Base-by-base conservation (phyloP, 1,284 basidiomycete species). In the Fomes fomentarius region DNA sequence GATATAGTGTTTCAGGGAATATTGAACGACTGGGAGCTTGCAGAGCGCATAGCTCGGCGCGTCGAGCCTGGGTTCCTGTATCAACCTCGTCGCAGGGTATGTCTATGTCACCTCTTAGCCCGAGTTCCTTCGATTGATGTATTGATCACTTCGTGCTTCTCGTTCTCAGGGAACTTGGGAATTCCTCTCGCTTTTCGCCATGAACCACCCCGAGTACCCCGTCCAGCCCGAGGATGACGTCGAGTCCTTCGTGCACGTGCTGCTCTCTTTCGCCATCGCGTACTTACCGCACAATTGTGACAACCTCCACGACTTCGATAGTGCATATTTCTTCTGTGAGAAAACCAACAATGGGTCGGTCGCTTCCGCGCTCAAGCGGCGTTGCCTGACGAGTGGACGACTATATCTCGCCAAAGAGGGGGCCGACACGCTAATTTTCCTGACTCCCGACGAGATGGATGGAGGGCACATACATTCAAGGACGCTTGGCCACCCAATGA, bases 11-110 rank as follows among this genome's bases (percentile, higher is more conserved):
- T 33, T 14, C 9, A 21, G 12, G 51, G 51, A 0, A 17, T 57
- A 17, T 34, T 57, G 11, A 50, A 31, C 12, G 56, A 58, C 33
- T 58, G 56, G 56, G 56, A 58, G 31, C 30, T 54, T 19, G 41
- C 39, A 10, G 40, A 58, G 35, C 30, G 21, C 25, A 22, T 57
- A 5, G 17, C 17, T 1, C 14, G 19, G 19, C 43, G 43, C 1
- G 22, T 31, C 30, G 28, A 6, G 10, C 43, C 43, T 15, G 43
- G 30, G 15, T 34, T 45, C 30, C 19, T 45, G 12, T 34, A 45
- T 21, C 30, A 21, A 8, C 11, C 6, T 6, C 19, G 21, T 15
- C 43, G 43, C 26, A 24, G 43, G 19, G 43, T 45, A 30, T 15
- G 43, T 34, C 9, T 11, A 2, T 11, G 19, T 14, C 12, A n/a